Base-by-base conservation (phyloP, 768 basidiomycete species). In the Serendipita vermifera region DNA sequence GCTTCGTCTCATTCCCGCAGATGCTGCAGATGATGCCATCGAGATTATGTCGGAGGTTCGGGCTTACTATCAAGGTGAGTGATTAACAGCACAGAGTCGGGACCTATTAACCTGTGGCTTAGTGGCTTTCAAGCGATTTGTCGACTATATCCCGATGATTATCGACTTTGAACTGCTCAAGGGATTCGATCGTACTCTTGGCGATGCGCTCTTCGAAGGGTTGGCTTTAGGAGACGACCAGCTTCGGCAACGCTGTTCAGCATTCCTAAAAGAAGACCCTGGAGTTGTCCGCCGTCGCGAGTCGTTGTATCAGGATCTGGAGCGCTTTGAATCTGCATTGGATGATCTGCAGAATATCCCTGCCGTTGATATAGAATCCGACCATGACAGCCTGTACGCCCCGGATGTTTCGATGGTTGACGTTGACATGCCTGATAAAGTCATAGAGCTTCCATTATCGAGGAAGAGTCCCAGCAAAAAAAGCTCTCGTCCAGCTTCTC, bases 61-160 rank as follows among this genome's bases (percentile, higher is more conserved):
- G 3, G 83, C 80, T 0, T 85, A 86, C 60, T 86, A 85, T 65
- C 82, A 85, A 72, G 84, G 85, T 83, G 13, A 13, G 40, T 14
- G 40, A 7, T 43, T 43, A 24, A 9, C 31, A 20, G 17, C 46
- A 27, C 24, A 51, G 9, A 22, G 9, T 26, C n/a, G n/a, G 11
- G 24, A 13, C 32, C 22, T 85, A 86, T 60, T 15, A 40, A 41
- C 31, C 43, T 40, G 22, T 29, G 43, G n/a, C 31, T 11, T 56
- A 83, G 80, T 82, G 1, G 75, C 79, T 0, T 81, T 77, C 64
- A 81, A 82, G 64, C 73, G 81, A 1, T 75, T 82, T 58, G 70
- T 70, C 2, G 82, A 84, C 62, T 75, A 72, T 39, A 64, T 83
- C 3, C 78, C 81, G 3, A 67, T 76, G 39, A 73, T 77, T 2